These are phyloP conservation scores for Podospora pseudocomata DNA, from an alignment of 495 filamentous ascomycete genomes.

Conservation along the genomic window DNA sequence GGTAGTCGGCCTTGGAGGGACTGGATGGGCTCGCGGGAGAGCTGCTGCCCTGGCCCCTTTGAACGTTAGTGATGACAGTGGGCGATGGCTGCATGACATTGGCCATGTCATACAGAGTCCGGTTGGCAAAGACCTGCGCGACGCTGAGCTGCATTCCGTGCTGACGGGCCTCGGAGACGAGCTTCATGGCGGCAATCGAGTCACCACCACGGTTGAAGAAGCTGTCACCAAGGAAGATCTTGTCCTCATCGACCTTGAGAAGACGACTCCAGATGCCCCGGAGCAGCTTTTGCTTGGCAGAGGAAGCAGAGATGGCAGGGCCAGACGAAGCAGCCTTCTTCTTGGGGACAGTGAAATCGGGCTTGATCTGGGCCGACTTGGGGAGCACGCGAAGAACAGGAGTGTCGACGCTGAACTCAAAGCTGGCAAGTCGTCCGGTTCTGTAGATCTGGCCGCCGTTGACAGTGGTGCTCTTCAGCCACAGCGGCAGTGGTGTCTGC, in stretches of 20 bases:
- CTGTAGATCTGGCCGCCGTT: slow-evolving; percentile 25
- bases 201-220: slow-evolving; percentile 67
- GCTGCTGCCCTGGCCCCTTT: background rate
- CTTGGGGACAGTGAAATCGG: slow-evolving; percentile 10
- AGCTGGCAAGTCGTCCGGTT: slow-evolving; percentile 34
- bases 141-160: slow-evolving; percentile 55
- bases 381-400: slow-evolving; percentile 15
- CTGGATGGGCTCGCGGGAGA: background rate
- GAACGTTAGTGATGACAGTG: background rate
- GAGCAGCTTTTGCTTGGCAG: slow-evolving; percentile 38
- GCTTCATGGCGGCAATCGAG: slow-evolving; percentile 66
- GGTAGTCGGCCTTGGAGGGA: slow-evolving; percentile 9
- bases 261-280: slow-evolving; percentile 36
- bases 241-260: slow-evolving; percentile 32
- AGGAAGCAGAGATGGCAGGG: slow-evolving; percentile 23
- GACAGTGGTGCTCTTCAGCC: background rate
- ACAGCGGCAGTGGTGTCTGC: background rate
- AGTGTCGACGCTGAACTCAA: slow-evolving; percentile 14
- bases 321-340: slow-evolving; percentile 15
- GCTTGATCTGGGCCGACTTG: slow-evolving; percentile 11
- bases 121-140: slow-evolving; percentile 48
- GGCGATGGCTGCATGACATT: slow-evolving; percentile 24
- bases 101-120: slow-evolving; percentile 48
- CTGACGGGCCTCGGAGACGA: slow-evolving; percentile 54
- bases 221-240: slow-evolving; percentile 52